A percentile compares a stretch with the other conserved stretches of the same genome.
phyloP scores from a whole-genome alignment of 202 grass and related monocot species.

The Carex arenaria region DNA sequence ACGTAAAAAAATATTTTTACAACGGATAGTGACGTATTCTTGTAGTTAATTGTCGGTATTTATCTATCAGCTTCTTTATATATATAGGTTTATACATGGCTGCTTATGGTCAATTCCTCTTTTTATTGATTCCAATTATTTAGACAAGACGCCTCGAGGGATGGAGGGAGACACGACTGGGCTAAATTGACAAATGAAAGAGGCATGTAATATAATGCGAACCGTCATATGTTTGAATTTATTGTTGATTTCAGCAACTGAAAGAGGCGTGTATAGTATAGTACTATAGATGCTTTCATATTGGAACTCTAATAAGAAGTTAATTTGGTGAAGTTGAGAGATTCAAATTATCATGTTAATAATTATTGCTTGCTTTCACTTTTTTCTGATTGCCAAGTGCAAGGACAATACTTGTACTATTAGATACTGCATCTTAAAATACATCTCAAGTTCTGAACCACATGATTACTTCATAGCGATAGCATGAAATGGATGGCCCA shows the following conservation, averaged over 20 bases:
- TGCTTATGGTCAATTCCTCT: neutral
- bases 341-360: neutral
- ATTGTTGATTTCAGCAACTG: conserved; percentile 2
- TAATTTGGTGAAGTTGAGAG: neutral
- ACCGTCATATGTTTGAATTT: neutral
- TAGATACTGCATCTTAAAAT: neutral
- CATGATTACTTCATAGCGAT: neutral
- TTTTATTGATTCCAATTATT: neutral
- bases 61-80: neutral
- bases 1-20: neutral
- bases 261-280: neutral
- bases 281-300: neutral
- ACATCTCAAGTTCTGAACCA: neutral
- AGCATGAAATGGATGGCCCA: neutral
- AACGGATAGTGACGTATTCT: too few species aligned
- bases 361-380: neutral
- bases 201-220: neutral
- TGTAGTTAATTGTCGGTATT: neutral
- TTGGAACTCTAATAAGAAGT: neutral
- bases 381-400: neutral
- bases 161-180: neutral
- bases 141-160: conserved; percentile 1
- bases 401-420: neutral
- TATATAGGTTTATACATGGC: neutral
- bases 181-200: neutral